Conservation (phyloP, 768 basidiomycete genomes). For the Calocybe cyanea region DNA sequence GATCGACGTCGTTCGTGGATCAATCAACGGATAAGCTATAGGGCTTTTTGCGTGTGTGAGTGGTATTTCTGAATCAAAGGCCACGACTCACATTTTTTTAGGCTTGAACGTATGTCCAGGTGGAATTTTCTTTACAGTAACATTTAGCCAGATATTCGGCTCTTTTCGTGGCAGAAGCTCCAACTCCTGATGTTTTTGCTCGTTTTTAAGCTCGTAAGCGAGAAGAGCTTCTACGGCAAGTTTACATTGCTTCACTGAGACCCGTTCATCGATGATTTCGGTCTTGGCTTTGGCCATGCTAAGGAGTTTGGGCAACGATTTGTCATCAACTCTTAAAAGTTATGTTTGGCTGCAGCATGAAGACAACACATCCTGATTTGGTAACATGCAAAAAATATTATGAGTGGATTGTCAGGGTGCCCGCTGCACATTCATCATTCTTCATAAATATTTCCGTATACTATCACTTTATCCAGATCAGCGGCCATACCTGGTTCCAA, state of each 20-base stretch:
- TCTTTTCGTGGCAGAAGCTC: slow-evolving; percentile 78
- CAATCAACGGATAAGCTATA: slow-evolving; percentile 76
- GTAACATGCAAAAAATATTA: too few relatives aligned
- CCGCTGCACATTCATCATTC: too few relatives aligned
- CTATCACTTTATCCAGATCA: slow-evolving; percentile 20
- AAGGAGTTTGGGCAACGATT: not conserved
- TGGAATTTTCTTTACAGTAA: slow-evolving; percentile 81
- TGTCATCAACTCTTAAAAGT: not conserved
- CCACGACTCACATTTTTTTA: slow-evolving; percentile 65
- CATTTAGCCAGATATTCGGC: slow-evolving; percentile 84
- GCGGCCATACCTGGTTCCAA: slow-evolving; percentile 15
- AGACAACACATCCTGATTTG: too few relatives aligned
- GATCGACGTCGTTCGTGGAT: slow-evolving; percentile 74
- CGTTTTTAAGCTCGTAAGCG: slow-evolving; percentile 61
- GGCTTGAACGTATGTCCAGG: slow-evolving; percentile 78
- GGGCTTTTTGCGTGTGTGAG: slow-evolving; percentile 34
- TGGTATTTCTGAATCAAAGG: not conserved
- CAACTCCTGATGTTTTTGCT: slow-evolving; percentile 60
- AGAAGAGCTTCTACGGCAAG: slow-evolving; percentile 79
- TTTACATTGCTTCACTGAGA: slow-evolving; percentile 69
- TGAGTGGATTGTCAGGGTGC: too few relatives aligned
- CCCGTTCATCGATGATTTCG: slow-evolving; percentile 64
- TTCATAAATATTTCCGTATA: slow-evolving; percentile 22
- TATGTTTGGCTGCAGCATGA: slow-evolving; percentile 13
- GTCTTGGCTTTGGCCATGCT: slow-evolving; percentile 40